phyloP scores from a whole-genome alignment of 2,329 filamentous ascomycete genomes.

The Penicillium thymicola region DNA sequence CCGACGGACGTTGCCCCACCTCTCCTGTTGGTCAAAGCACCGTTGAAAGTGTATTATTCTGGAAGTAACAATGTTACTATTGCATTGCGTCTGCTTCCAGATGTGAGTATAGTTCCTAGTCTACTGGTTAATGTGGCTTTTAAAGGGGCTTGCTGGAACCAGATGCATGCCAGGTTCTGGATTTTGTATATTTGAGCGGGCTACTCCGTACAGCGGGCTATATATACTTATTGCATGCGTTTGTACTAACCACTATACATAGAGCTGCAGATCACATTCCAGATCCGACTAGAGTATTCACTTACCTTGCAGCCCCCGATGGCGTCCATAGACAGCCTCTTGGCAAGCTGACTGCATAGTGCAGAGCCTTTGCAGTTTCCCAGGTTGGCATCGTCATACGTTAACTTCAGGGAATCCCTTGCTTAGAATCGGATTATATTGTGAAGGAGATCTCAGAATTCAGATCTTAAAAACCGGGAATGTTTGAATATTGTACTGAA shows the following conservation, averaged over 20 bases:
- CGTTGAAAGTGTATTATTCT: conserved; percentile 10
- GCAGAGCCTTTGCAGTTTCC: conserved; percentile 9
- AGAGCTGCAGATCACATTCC: conserved; percentile 5
- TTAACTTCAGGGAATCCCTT: conserved; percentile 1
- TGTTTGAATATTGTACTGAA: neutral
- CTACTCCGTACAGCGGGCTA: neutral
- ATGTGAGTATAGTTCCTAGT: neutral
- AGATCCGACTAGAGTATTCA: conserved; percentile 3
- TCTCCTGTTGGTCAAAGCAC: conserved; percentile 24
- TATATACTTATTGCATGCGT: conserved; percentile 1
- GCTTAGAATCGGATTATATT: neutral
- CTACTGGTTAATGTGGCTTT: neutral
- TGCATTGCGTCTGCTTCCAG: neutral
- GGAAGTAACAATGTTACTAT: conserved; percentile 6
- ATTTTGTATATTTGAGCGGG: neutral
- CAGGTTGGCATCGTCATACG: conserved; percentile 8
- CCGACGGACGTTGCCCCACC: conserved; percentile 14
- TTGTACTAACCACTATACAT: neutral
- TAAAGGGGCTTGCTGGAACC: neutral
- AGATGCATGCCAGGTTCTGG: neutral
- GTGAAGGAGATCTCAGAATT: neutral
- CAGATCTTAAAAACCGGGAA: neutral
- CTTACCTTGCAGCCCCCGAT: conserved; percentile 2
- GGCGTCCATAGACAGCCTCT: conserved; percentile 2
- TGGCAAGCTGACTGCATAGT: conserved; percentile 19